Base-by-base conservation (phyloP, 352 stramenopile genomes). In the Globisporangium orthogonon region DNA sequence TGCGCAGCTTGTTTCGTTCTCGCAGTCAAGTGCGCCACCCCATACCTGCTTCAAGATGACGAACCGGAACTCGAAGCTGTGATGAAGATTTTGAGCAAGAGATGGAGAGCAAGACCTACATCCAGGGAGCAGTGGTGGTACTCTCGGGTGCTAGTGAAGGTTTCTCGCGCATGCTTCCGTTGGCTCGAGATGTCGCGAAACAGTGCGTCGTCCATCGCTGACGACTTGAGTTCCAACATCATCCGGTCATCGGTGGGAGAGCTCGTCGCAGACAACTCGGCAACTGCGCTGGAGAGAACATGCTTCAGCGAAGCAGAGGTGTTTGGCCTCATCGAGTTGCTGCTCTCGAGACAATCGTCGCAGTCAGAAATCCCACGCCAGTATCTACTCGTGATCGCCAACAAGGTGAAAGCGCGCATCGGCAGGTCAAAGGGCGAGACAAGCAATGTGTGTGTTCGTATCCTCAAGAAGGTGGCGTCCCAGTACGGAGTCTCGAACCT, bases 1-100 rank as follows among this genome's bases (percentile, higher is more conserved):
- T 60, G 57, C 37, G 63, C 69, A 31, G 67, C 71, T n/a, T 79
- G 75, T 51, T 81, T 86, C 37, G 63, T 79, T 18, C 18, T 78
- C 30, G 61, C 66, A 10, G 67, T 62, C 28, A 56, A 30, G n/a
- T 53, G 44, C 7, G 23, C 5, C 18, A 23, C 1, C n/a, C 7
- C 31, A 7, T 43, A 29, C 17, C 17, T 43, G n/a, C 5, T 54
- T 3, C 51, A 49, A 50, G 50, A 7, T n/a, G 51, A 49, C 7
- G 50, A 58, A 17, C 3, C 5, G 7, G 17, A 33, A 41, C 50
- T 60, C 29, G 18, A 31, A 15, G 59, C 37, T 2, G 44, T 56
- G 28, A 7, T 65, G 17, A 46, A 40, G 18, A 65, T 23, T n/a
- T 15, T 60, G 31, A 7, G 28, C 18, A 54, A 33, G 23, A 40